Evolutionary conservation across 805 yeast species (phyloP), one percentile per base, ranked within the genome.

Genomic region (Spathaspora sp.): DNA sequence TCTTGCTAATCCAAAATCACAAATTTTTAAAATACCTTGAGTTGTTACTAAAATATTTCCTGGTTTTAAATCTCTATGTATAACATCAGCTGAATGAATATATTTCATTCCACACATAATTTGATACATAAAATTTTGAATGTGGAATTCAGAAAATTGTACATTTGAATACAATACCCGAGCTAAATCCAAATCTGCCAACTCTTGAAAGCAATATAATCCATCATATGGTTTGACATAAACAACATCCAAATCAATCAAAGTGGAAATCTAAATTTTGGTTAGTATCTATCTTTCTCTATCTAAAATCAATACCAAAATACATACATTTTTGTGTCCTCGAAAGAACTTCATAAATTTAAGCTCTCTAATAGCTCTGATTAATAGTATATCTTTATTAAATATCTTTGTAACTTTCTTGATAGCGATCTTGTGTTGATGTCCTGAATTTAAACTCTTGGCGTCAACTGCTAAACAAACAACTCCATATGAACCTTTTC

Each of bases 1-100:
- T 62, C 97, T 74, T 1, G 97, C 96, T 35, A 92, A 73, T 0
- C 98, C 98, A 73, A 92, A 92, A 69, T 92, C 98, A 68, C 97
- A 90, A 16, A 92, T 89, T 63, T 92, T 92, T 47, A 92, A 69
- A 4, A 68, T 73, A 0, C 98, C 97, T 50, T 82, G 83, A 1
- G 81, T 66, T 5, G 89, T 82, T 17, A 91, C 87, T 51, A 92
- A 72, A 3, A 92, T 85, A 64, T 92, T 92, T 0, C 96, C 96
- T 0, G 97, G 97, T 67, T 92, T 92, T 55, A 92, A 77, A 64
- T 92, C 98, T 51, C 98, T 77, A 65, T 92, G 98, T 50, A 92
- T 86, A 9, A 92, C 96, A 58, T 89, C 91, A 1, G 97, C 97
- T 5, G 94, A 83, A 67, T 92, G 98, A 48, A 92, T 86, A 62